These are phyloP conservation scores for Leishmania martiniquensis DNA, from an alignment of 208 protist species.

Conservation along the genomic window DNA sequence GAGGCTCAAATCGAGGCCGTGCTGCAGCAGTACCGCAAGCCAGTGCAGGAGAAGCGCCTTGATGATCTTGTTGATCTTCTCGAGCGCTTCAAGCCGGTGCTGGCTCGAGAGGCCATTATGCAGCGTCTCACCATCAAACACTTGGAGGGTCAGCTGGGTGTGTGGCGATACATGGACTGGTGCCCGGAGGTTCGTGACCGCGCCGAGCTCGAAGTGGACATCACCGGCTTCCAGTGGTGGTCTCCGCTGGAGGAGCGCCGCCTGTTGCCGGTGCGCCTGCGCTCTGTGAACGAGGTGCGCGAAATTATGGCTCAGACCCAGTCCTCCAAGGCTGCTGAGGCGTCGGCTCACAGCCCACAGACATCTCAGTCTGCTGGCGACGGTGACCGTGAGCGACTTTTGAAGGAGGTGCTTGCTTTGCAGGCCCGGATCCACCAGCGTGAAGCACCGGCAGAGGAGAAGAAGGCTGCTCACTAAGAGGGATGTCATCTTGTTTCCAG, in stretches of 20 bases:
- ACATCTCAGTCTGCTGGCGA: constrained; percentile 57
- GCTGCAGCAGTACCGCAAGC: constrained; percentile 86
- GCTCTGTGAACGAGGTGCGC: constrained; percentile 89
- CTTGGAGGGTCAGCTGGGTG: constrained; percentile 91
- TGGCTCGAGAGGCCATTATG: constrained; percentile 93
- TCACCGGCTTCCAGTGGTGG: constrained; percentile 90
- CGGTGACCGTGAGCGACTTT: constrained; percentile 79
- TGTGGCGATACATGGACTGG: constrained; percentile 95
- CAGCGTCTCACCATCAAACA: constrained; percentile 93
- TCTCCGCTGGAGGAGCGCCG: constrained; percentile 86
- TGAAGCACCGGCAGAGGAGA: constrained; percentile 63
- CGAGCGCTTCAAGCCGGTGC: constrained; percentile 93
- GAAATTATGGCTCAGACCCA: constrained; percentile 90
- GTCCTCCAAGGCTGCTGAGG: constrained; percentile 70
- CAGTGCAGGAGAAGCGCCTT: constrained; percentile 84
- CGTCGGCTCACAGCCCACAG: constrained; percentile 47
- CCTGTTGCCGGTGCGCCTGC: constrained; percentile 84
- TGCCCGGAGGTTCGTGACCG: constrained; percentile 92
- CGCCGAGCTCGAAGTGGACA: constrained; percentile 89
- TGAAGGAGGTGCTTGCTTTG: constrained; percentile 91
- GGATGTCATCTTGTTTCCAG: not conserved
- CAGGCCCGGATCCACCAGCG: constrained; percentile 90
- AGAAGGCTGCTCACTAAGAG: constrained; percentile 74
- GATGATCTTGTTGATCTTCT: constrained; percentile 89
- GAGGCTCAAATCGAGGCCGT: constrained; percentile 87